A percentile compares a stretch with the other conserved stretches of the same genome.
Conservation (phyloP, 2,329 filamentous ascomycete genomes). For the Aspergillus novoparasiticus region DNA sequence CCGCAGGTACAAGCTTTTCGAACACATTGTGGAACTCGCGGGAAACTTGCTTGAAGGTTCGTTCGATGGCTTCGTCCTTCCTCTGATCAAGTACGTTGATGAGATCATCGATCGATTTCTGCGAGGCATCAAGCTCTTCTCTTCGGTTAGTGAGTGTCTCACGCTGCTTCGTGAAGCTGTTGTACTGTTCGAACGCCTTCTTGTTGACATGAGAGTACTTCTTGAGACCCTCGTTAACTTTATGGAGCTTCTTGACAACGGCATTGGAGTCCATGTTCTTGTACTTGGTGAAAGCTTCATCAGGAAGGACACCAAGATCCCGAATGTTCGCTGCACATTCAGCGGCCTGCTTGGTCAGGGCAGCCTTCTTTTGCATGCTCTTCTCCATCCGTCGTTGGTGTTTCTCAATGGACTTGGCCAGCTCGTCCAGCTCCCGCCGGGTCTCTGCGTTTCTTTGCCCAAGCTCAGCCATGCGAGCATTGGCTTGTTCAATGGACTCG, state of each 20-base stretch:
- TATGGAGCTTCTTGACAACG: constrained; percentile 76
- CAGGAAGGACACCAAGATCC: constrained; percentile 87
- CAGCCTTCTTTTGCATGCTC: constrained; percentile 83
- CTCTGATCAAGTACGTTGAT: constrained; percentile 90
- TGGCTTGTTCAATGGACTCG: constrained; percentile 64
- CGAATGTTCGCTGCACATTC: constrained; percentile 88
- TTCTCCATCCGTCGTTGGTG: constrained; percentile 91
- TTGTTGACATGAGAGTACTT: constrained; percentile 99
- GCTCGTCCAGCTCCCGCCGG: constrained; percentile 72
- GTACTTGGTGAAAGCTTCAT: constrained; percentile 92
- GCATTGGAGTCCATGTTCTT: constrained; percentile 77
- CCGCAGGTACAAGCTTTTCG: constrained; percentile 90
- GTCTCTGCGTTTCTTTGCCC: constrained; percentile 64
- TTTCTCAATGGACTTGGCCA: constrained; percentile 76
- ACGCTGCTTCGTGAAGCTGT: constrained; percentile 90
- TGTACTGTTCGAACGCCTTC: constrained; percentile 98
- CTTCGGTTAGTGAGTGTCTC: constrained; percentile 83
- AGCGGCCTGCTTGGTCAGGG: constrained; percentile 73
- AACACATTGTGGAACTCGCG: constrained; percentile 92
- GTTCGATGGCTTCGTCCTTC: constrained; percentile 97
- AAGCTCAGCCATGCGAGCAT: constrained; percentile 58
- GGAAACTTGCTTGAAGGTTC: constrained; percentile 97
- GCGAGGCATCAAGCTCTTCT: constrained; percentile 82
- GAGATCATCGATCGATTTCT: constrained; percentile 85
- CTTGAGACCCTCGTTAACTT: constrained; percentile 88